A percentile compares a stretch with the other conserved stretches of the same genome.
Conservation (phyloP, 169 alveolate genomes). For the Plasmodium berghei region DNA sequence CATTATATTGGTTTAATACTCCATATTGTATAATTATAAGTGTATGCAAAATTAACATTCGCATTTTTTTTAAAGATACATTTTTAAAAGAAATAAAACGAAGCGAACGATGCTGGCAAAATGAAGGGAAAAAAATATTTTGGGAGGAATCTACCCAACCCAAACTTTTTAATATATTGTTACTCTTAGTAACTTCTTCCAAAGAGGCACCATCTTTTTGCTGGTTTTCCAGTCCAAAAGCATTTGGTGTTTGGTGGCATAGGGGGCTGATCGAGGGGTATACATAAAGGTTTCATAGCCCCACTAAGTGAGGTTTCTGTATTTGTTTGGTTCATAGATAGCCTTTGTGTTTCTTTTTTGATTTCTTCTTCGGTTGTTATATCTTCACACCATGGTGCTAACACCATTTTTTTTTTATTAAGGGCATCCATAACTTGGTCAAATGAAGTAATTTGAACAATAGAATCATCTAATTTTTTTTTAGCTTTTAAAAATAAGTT, state of each 20-base stretch:
- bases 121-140: too few species aligned
- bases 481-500: conserved; percentile 82
- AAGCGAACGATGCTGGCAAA: too few species aligned
- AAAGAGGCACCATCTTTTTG: conserved; percentile 93
- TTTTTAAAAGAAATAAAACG: too few species aligned
- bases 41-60: too few species aligned
- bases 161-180: too few species aligned
- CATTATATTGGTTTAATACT: too few species aligned
- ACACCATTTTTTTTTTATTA: conserved; percentile 85
- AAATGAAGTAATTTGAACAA: conserved; percentile 78
- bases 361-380: conserved; percentile 85
- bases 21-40: too few species aligned
- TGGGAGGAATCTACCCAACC: too few species aligned
- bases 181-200: conserved; percentile 95
- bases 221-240: conserved; percentile 96
- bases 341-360: conserved; percentile 83
- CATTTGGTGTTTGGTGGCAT: conserved; percentile 93
- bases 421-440: conserved; percentile 90
- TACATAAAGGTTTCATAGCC: conserved; percentile 97
- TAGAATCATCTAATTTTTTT: conserved; percentile 78
- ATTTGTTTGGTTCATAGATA: conserved; percentile 70
- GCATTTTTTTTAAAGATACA: too few species aligned
- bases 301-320: conserved; percentile 91
- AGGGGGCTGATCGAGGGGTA: conserved; percentile 95
- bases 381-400: conserved; percentile 94